Conservation (phyloP, 1,284 basidiomycete genomes). For the Porogramme epimiltina region DNA sequence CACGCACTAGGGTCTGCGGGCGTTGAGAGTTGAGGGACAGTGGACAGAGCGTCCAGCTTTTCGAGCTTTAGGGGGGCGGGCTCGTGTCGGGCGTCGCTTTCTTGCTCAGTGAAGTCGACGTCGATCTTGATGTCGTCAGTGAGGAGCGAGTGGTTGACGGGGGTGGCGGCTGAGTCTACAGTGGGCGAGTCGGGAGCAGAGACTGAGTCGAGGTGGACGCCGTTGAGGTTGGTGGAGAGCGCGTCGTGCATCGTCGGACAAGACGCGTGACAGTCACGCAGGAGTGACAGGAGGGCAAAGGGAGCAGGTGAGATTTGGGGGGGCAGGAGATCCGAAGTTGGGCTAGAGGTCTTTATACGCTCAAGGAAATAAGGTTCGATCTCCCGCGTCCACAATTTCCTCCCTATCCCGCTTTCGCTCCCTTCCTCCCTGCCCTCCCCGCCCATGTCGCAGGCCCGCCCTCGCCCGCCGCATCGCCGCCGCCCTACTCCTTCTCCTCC, state of each 20-base stretch:
- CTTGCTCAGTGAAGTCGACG: constrained; percentile 58
- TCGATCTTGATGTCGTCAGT: constrained; percentile 57
- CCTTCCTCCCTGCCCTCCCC: constrained; percentile 23
- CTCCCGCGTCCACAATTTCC: constrained; percentile 62
- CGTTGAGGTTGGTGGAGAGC: constrained; percentile 32
- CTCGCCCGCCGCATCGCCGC: constrained; percentile 12
- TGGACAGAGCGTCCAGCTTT: constrained; percentile 44
- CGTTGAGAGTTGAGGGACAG: constrained; percentile 43
- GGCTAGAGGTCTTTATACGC: constrained; percentile 74
- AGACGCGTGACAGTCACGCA: constrained; percentile 45
- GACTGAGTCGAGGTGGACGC: constrained; percentile 48
- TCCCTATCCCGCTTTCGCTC: constrained; percentile 27
- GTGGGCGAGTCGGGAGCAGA: constrained; percentile 41
- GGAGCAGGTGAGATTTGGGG: constrained; percentile 62
- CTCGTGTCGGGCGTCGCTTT: constrained; percentile 66
- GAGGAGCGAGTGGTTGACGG: constrained; percentile 48
- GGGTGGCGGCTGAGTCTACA: constrained; percentile 61
- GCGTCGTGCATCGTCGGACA: constrained; percentile 34
- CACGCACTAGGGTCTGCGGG: constrained; percentile 52
- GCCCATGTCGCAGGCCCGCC: constrained; percentile 16
- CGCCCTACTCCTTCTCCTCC: constrained; percentile 49
- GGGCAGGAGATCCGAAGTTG: constrained; percentile 69
- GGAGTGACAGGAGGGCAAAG: constrained; percentile 31
- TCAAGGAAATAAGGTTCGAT: constrained; percentile 78
- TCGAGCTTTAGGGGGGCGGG: constrained; percentile 48